Base-by-base conservation (phyloP, 371 early-diverging fungal genomes). In the Mucor velutinosus region DNA sequence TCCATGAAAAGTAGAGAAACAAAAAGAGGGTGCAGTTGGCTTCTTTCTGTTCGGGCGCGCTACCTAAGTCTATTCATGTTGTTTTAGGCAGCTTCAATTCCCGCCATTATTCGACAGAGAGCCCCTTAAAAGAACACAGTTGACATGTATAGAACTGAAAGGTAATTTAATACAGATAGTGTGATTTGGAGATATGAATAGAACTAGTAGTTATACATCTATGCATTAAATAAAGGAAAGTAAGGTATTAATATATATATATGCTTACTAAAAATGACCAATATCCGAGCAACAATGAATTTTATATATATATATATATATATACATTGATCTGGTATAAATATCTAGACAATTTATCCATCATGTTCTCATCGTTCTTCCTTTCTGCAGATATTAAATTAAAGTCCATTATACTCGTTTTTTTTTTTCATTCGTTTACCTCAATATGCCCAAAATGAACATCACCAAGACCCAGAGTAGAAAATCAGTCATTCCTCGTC, bases 1-100 rank as follows among this genome's bases (percentile, higher is more conserved):
- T 81, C 79, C 86, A 88, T 86, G 4, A 27, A 57, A 30, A 29
- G 27, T 25, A 19, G 35, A 47, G 47, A 56, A 41, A 35, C 51
- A 43, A 30, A 51, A 51, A 23, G 5, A 21, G 45, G n/a, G 12
- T 10, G 25, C 12, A 21, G 8, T 4, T 10, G 23, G 25, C 51
- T 37, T 37, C 8, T 25, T 25, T 51, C 14, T 51, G 23, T 51
- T 14, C 25, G 21, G 23, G 21, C 51, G 51, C 25, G 51, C 51
- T 12, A 51, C 7, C 25, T 14, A 2, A 51, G 23, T 23, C 21
- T 23, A 11, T 49, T 49, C 21, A 49, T 21, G 25, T 51, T 51
- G 51, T 45, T 45, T 45, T 17, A 15, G 45, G 7, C 4, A n/a
- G 45, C 45, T 51, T 51, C 51, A 51, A 51, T 51, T 51, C 51